phyloP scores from a whole-genome alignment of 2,329 filamentous ascomycete genomes.

The Emydomyces testavorans region DNA sequence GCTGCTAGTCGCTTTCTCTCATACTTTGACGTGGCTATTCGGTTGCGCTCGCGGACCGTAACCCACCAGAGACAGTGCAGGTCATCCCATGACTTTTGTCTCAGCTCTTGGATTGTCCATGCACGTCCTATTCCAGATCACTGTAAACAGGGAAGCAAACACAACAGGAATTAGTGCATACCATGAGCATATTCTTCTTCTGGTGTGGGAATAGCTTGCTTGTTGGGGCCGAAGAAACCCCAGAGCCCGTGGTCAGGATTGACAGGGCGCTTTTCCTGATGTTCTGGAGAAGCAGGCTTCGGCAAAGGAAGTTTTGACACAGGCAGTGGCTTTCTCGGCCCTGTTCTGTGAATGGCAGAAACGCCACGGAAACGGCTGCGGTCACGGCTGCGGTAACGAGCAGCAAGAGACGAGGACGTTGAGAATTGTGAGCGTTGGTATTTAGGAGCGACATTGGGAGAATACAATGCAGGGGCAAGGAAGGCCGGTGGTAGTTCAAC shows the following conservation, averaged over 20 bases:
- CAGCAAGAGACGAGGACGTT: conserved; percentile 26
- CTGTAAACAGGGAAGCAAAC: neutral
- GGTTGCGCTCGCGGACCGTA: conserved; percentile 81
- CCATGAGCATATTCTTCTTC: conserved; percentile 59
- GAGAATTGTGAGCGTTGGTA: conserved; percentile 16
- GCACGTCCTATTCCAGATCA: conserved; percentile 47
- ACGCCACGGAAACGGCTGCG: conserved; percentile 70
- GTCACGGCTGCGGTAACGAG: conserved; percentile 66
- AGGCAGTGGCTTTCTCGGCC: conserved; percentile 60
- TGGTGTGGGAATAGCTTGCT: conserved; percentile 58
- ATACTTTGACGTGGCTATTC: conserved; percentile 62
- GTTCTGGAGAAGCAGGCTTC: conserved; percentile 52
- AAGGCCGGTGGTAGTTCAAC: conserved; percentile 35
- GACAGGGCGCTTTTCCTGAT: conserved; percentile 37
- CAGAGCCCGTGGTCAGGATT: conserved; percentile 78
- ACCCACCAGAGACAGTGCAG: conserved; percentile 89
- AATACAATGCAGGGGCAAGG: conserved; percentile 30
- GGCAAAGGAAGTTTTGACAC: conserved; percentile 63
- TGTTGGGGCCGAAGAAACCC: conserved; percentile 71
- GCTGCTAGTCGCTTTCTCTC: conserved; percentile 58
- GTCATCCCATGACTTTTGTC: conserved; percentile 86
- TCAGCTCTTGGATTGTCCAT: conserved; percentile 77
- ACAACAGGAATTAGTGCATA: conserved; percentile 24
- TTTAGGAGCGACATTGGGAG: conserved; percentile 3
- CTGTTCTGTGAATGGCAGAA: conserved; percentile 67